Base-by-base conservation (phyloP, 208 protist genomes). In the Leishmania guyanensis region DNA sequence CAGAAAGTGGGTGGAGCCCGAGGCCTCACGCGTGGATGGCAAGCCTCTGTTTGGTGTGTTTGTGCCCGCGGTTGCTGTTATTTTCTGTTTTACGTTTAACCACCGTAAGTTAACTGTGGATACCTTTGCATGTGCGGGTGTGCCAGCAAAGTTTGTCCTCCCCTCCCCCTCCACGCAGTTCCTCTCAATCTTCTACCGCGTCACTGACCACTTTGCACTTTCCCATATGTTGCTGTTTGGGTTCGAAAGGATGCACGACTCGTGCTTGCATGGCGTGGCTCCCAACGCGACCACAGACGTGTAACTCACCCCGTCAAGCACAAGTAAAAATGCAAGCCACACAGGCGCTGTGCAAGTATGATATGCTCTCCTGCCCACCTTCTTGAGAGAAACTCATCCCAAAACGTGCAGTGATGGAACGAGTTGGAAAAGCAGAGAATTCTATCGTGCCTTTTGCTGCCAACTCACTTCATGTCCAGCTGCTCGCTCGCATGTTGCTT, bases 31-130 rank as follows among this genome's bases (percentile, higher is more conserved):
- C 58, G 26, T 29, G 26, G 58, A 64, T 4, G 58, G 26, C 4
- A 16, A 33, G 8, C 8, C 26, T 12, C 9, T 29, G 1, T 0
- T 33, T 64, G 26, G 58, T 64, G 10, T 16, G 58, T 14, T 64
- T 22, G 26, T 22, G 26, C 9, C 58, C 26, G 58, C 58, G 26
- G 58, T 14, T 64, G 58, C 5, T 65, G 6, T 65, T 77, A 48
- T 74, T 65, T 75, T 79, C 43, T 62, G 22, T 71, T 72, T 78
- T 46, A n/a, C 33, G 46, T 43, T 77, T 77, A n/a, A 56, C 8
- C 65, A 43, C 29, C 29, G 22, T 70, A 46, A 70, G 36, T 12
- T 43, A 70, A 33, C 33, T 29, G 14, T 33, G 16, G 58, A n/a
- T 5, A n/a, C 5, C 58, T 33, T 29, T 64, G 26, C 29, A 10